These are phyloP conservation scores for Trichomonas tenax DNA, from an alignment of 208 protist species.

Conservation along the genomic window DNA sequence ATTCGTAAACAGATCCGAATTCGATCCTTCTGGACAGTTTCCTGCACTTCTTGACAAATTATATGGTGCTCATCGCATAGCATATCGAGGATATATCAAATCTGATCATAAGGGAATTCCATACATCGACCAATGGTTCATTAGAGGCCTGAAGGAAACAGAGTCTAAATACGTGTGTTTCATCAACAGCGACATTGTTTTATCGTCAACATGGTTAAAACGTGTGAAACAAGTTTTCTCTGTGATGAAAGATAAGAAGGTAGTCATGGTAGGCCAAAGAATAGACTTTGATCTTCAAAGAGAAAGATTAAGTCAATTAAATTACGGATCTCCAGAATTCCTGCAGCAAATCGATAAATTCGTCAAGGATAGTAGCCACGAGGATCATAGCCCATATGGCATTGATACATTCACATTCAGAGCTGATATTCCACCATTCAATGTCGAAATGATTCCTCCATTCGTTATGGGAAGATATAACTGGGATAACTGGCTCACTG, in stretches of 20 bases:
- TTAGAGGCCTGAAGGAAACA: not conserved
- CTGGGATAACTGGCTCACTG: not conserved
- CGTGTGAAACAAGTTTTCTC: not conserved
- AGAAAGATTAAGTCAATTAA: not conserved
- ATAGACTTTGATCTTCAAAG: not conserved
- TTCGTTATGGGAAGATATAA: not conserved
- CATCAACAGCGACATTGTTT: not conserved
- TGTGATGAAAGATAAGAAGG: not conserved
- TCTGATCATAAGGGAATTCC: not conserved
- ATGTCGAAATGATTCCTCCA: not conserved
- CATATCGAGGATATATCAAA: not conserved
- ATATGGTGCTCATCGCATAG: not conserved
- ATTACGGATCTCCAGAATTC: not conserved
- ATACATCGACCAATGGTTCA: not conserved
- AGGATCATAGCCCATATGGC: not conserved
- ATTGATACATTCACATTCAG: slow-evolving; percentile 5
- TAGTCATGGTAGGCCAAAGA: not conserved
- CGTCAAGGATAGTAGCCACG: not conserved
- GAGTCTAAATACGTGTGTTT: not conserved
- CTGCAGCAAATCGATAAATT: not conserved
- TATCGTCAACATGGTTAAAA: not conserved
- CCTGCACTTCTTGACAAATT: not conserved
- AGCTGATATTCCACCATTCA: not conserved
- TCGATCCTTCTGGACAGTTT: not conserved
- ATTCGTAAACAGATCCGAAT: not conserved